Evolutionary conservation across 768 basidiomycete species (phyloP), one percentile per base, ranked within the genome.

Genomic region (Collybia sp.): DNA sequence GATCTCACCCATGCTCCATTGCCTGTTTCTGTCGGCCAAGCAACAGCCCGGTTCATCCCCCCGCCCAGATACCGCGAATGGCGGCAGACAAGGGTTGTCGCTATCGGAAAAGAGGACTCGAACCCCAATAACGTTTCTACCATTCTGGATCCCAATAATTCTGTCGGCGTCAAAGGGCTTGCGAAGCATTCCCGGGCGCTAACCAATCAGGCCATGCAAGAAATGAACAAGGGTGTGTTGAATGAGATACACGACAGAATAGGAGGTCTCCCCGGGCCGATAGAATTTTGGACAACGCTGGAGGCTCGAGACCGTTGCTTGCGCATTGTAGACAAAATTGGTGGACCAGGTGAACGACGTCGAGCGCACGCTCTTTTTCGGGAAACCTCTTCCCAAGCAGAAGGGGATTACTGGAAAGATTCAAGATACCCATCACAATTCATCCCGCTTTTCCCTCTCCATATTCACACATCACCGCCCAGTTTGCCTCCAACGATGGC

Each of bases 271-370:
- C 32, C 53, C 1, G 17, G 58, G 17, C 40, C 31, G 18, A 19
- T 48, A 2, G 71, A 77, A 39, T 91, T 93, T 49, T 95, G 88
- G 87, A 83, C 87, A 5, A 93, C 90, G 0, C 59, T 63, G 0
- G 91, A 93, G 58, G 90, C 89, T 0, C 77, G 78, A 36, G 75
- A 79, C 41, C 76, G 90, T 4, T 85, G 83, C 54, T 65, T 84
- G 15, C 72, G 79, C n/a, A 93, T 94, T 46, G 81, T 91, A 3
- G 70, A 73, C 31, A 88, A 88, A 58, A 89, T 95, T 32, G 91
- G 88, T 1, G 89, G 90, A 0, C 66, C 71, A 4, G 66, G 65
- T 48, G 91, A 93, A 64, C 79, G 73, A 50, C 68, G 70, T 11
- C 72, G 91, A 30, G 82, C 80, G 0, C 67, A 70, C 30, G 84